These are phyloP conservation scores for Hirsutella minnesotensis DNA, from an alignment of 2,329 filamentous ascomycete species.

Conservation along the genomic window DNA sequence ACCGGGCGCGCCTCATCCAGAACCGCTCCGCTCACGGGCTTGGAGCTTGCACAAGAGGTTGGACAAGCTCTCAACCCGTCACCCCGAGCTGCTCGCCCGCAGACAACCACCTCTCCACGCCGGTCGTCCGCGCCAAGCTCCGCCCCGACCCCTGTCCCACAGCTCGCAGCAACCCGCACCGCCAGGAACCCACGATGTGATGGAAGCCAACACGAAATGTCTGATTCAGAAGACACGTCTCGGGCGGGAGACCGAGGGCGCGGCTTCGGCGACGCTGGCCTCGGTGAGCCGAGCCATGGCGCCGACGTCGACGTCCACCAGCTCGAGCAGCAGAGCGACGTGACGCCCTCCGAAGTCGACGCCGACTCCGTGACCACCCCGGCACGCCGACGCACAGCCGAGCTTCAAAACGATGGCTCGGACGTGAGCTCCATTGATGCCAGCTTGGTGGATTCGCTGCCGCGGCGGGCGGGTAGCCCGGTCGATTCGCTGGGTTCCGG, in stretches of 20 bases:
- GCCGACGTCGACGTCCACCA: constrained; percentile 10
- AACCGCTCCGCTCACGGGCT: no score
- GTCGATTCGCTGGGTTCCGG: constrained; percentile 58
- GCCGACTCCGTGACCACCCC: not conserved
- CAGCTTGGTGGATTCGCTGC: constrained; percentile 32
- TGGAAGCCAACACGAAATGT: constrained; percentile 33
- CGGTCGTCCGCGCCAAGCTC: not conserved
- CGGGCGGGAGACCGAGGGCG: no score
- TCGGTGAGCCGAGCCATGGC: not conserved
- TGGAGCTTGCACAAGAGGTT: no score
- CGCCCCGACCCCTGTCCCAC: not conserved
- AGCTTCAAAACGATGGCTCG: constrained; percentile 25
- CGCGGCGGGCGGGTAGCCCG: constrained; percentile 51
- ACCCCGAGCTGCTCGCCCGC: no score
- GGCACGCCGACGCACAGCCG: constrained; percentile 9
- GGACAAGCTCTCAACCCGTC: no score
- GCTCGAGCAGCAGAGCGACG: constrained; percentile 6
- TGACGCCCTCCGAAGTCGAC: constrained; percentile 6
- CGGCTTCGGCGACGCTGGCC: no score
- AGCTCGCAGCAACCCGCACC: not conserved
- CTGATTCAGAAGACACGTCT: constrained; percentile 34
- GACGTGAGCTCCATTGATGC: constrained; percentile 41
- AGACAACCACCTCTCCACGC: no score
- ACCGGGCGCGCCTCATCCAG: no score
- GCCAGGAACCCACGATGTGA: constrained; percentile 15